Base-by-base conservation (phyloP, 257 asterid species). In the Ilex aquifolium region DNA sequence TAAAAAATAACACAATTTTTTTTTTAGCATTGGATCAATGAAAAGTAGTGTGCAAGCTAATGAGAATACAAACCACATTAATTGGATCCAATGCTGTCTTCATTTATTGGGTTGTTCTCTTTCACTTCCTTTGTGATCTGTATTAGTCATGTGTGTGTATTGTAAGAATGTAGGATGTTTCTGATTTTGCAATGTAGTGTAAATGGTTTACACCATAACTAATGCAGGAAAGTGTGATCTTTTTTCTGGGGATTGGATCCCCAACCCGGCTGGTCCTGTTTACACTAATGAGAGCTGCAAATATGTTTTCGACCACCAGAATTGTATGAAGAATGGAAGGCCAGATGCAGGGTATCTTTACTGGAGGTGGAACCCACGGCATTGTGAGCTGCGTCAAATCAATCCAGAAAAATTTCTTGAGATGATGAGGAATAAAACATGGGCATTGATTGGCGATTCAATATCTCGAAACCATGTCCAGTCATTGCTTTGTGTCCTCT, bases 401-500 rank as follows among this genome's bases (percentile, higher is more conserved):
- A 69, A 82, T 39, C 81, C 95, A 1, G 16, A 54, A 60, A 77
- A 57, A 74, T 88, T 90, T 72, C 88, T 88, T 3, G 88, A 85
- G 52, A 56, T 73, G 5, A 77, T 87, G 96, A 85, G 79, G 74
- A 72, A 85, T 59, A 88, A 85, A 75, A 73, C 67, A 44, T 85
- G 84, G 93, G 95, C 80, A 0, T 82, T 88, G 58, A 63, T 90
- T 44, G 97, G 97, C 13, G 96, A 90, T 78, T 90, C 97, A 27
- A 85, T 90, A 56, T 70, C 95, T 0, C 60, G 96, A 65, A 90
- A 90, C 79, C 97, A 90, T 58, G 82, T 82, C 12, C 88, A 90
- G 13, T 90, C 97, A 8, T 68, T 88, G 60, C 81, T 90, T 32
- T 90, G 97, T 68, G 53, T 76, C 12, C 96, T 90, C 57, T 85